These are phyloP conservation scores for Penicillium nucicola DNA, from an alignment of 495 filamentous ascomycete species.

Conservation along the genomic window DNA sequence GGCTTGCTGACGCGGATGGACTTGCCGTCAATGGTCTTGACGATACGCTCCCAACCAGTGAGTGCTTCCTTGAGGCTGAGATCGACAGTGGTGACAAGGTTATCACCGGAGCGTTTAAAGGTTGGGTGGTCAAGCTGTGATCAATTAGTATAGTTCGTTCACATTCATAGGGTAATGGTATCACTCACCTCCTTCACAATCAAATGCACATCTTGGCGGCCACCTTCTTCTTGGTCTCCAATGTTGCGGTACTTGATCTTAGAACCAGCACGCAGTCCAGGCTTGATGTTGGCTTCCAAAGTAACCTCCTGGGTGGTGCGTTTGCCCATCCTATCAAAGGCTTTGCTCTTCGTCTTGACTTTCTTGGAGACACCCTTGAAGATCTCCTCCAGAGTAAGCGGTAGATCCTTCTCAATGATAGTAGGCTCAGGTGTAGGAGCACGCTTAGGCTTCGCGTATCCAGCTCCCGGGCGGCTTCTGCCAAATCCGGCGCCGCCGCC, in stretches of 20 bases:
- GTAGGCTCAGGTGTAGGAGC: constrained; percentile 80
- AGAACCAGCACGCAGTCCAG: constrained; percentile 88
- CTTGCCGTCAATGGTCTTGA: constrained; percentile 92
- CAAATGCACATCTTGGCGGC: constrained; percentile 94
- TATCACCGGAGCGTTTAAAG: constrained; percentile 82
- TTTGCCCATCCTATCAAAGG: constrained; percentile 79
- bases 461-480: constrained; percentile 34
- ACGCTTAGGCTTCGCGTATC: constrained; percentile 42
- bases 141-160: constrained; percentile 14
- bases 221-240: constrained; percentile 94
- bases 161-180: neutral
- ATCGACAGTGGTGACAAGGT: constrained; percentile 72
- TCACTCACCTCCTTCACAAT: constrained; percentile 84
- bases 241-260: constrained; percentile 98
- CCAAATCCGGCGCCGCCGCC: constrained; percentile 32
- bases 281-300: constrained; percentile 90
- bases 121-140: constrained; percentile 75
- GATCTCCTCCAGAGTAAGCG: constrained; percentile 81
- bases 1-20: constrained; percentile 69
- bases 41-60: constrained; percentile 85
- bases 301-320: constrained; percentile 83
- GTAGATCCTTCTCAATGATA: constrained; percentile 79
- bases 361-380: constrained; percentile 85
- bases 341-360: constrained; percentile 96
- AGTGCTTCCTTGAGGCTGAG: constrained; percentile 94